These are phyloP conservation scores for Colletotrichum gloeosporioides DNA, from an alignment of 2,329 filamentous ascomycete species.

Conservation along the genomic window DNA sequence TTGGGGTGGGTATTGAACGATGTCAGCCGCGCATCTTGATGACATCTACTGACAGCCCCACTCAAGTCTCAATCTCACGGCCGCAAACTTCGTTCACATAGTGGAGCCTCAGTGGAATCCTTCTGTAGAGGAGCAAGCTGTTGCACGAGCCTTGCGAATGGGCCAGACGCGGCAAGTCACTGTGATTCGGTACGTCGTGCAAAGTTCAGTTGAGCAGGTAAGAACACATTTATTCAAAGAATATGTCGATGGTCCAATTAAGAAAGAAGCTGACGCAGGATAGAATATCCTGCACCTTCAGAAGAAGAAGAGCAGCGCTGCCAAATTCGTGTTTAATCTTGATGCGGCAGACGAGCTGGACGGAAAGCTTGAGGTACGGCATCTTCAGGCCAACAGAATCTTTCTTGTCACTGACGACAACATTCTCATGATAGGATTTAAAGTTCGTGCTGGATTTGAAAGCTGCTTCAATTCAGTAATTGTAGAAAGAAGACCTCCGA, in stretches of 20 bases:
- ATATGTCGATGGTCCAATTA: too few species aligned
- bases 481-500: background rate
- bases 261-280: too few species aligned
- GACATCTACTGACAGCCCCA: background rate
- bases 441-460: background rate
- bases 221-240: background rate
- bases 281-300: background rate
- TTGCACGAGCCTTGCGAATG: accelerated
- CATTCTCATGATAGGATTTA: background rate
- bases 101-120: background rate
- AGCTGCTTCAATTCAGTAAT: accelerated
- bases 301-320: accelerated
- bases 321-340: background rate
- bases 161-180: accelerated
- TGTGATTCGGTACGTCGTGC: accelerated
- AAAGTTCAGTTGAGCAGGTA: accelerated
- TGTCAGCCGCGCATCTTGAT: too few species aligned
- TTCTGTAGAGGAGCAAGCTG: background rate
- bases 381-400: background rate
- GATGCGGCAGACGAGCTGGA: accelerated
- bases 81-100: background rate
- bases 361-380: background rate
- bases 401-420: too few species aligned
- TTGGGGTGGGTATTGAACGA: background rate
- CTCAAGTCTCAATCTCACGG: background rate